phyloP scores from a whole-genome alignment of 2,329 filamentous ascomycete genomes.

The Harringtonia lauricola region DNA sequence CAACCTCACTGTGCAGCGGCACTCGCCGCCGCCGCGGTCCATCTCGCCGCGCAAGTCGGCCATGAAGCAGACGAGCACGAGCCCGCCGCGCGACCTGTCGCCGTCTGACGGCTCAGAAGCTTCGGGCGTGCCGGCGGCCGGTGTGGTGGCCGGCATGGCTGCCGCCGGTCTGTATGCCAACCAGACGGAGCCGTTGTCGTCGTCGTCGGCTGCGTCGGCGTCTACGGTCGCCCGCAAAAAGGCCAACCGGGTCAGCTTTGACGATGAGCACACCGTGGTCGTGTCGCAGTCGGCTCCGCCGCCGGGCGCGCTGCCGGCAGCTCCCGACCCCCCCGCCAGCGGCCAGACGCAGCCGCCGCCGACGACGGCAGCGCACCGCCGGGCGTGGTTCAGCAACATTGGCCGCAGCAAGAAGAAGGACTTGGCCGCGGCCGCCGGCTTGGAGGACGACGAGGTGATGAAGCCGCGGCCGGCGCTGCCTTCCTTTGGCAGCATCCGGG shows the following conservation, averaged over 20 bases:
- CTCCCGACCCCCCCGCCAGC: constrained; percentile 3
- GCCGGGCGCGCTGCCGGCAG: constrained; percentile 2
- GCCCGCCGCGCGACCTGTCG: constrained; percentile 40
- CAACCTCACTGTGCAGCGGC: constrained; percentile 42
- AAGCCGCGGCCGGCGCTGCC: constrained; percentile 64
- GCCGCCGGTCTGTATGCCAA: no score
- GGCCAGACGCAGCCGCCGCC: not conserved
- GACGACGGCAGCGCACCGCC: no score
- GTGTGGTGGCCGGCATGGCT: no score
- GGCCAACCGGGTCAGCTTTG: constrained; percentile 66
- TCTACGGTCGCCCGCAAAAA: constrained; percentile 41
- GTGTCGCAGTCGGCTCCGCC: constrained; percentile 22
- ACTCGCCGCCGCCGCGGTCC: constrained; percentile 59
- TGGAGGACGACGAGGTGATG: constrained; percentile 59
- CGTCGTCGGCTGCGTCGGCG: not conserved
- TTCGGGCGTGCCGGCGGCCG: constrained; percentile 15
- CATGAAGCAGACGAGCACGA: constrained; percentile 52
- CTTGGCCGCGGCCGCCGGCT: constrained; percentile 18
- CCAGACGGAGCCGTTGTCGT: no score
- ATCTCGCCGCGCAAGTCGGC: constrained; percentile 70
- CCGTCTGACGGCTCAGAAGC: constrained; percentile 38
- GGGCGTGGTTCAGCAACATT: constrained; percentile 41
- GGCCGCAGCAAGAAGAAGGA: constrained; percentile 41
- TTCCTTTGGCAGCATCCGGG: constrained; percentile 63
- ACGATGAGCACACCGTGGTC: constrained; percentile 49